A percentile compares a stretch with the other conserved stretches of the same genome.
phyloP scores from a whole-genome alignment of 257 asterid genomes.

The Solanum lignicaule region DNA sequence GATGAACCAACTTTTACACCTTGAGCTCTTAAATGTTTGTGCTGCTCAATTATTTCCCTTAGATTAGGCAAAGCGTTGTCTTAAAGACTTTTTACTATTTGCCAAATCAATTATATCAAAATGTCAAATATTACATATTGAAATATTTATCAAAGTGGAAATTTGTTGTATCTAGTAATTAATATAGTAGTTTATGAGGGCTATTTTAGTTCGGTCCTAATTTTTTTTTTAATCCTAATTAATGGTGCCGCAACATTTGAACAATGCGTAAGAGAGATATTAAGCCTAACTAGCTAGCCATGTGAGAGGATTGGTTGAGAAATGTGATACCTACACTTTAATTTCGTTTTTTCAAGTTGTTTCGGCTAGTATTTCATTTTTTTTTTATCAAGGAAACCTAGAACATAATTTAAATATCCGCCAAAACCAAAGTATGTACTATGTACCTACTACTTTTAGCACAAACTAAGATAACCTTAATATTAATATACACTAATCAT shows the following conservation, averaged over 20 bases:
- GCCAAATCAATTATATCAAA: too few relatives aligned
- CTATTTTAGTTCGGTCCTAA: not conserved
- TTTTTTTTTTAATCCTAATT: too few relatives aligned
- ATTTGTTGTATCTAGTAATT: too few relatives aligned
- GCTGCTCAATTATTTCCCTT: not conserved
- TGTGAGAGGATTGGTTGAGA: not conserved
- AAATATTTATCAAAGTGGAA: too few relatives aligned
- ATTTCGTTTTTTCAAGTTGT: not conserved
- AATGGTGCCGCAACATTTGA: not conserved
- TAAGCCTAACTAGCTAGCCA: not conserved
- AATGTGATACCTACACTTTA: too few relatives aligned
- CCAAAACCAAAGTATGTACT: too few relatives aligned
- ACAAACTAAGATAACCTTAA: too few relatives aligned
- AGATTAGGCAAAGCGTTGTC: not conserved
- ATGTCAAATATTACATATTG: too few relatives aligned
- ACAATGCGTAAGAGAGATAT: not conserved
- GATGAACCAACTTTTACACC: not conserved
- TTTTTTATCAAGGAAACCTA: too few relatives aligned
- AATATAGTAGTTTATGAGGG: not conserved
- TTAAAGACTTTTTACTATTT: not conserved
- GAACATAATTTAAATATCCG: too few relatives aligned
- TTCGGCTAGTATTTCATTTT: too few relatives aligned
- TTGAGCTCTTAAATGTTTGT: not conserved
- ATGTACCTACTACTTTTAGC: too few relatives aligned
- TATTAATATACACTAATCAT: not conserved